Evolutionary conservation across 1,284 basidiomycete genomes (phyloP), one percentile per base, ranked within the genome.

Genomic region (Dichomitus squalens): DNA sequence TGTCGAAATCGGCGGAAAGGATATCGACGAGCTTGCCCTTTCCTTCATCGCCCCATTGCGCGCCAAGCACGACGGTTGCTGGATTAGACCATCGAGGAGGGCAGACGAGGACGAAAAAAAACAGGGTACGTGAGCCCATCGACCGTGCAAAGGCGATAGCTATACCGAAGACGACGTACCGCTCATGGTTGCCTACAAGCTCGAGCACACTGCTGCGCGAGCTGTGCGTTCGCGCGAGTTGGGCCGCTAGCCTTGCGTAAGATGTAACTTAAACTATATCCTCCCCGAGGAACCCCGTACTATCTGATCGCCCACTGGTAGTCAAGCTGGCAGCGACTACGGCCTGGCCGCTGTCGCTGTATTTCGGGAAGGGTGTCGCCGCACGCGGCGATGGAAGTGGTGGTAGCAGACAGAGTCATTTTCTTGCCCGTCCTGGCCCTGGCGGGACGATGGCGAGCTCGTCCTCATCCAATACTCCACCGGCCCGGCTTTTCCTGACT

Each of bases 1-100:
- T 76, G 73, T 99, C 96, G 66, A 87, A 85, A 53, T 96, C 86
- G 20, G 89, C 92, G 46, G 93, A 84, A 66, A 97, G 81, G 71
- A 97, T 90, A 75, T 99, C 94, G 60, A 96, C 95, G 60, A 98
- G 87, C 76, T 98, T 96, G 47, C 95, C 95, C 75, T 97, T 97
- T 66, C 95, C 94, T 76, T 96, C 94, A 75, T 96, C 95, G 60
- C 95, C 95, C 95, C 95, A 97, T 71, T 97, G 95, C 58, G 93
- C 78, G 48, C 94, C 94, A 62, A 96, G 85, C 63, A 93, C 90
- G 62, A 90, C 88, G 54, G 87, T 86, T 61, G 87, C 89, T 87
- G 65, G 40, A 41, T 35, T 4, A n/a, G 14, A 27, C 9, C 1
- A 6, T 21, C 23, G 16, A 7, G 46, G 14, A 21, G n/a, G n/a